These are phyloP conservation scores for Lentinula sp. DNA, from an alignment of 768 basidiomycete genomes.

Conservation along the genomic window DNA sequence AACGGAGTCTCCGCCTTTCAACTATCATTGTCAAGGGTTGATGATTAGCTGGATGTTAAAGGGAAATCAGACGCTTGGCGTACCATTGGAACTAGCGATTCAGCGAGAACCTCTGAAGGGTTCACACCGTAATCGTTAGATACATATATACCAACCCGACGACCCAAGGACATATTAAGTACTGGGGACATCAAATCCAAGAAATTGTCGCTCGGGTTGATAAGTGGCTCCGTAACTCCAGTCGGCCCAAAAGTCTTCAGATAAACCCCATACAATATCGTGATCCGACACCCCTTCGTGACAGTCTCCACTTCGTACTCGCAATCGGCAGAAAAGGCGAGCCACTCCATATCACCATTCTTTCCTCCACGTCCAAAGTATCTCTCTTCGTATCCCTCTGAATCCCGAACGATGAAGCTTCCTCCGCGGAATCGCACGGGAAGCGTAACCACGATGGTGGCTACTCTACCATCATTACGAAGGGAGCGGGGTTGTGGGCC, in stretches of 20 bases:
- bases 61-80: conserved; percentile 14
- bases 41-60: not conserved
- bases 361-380: conserved; percentile 60
- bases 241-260: conserved; percentile 61
- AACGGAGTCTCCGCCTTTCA: conserved; percentile 73
- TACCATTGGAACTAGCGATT: conserved; percentile 66
- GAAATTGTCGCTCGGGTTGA: conserved; percentile 69
- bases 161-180: conserved; percentile 65
- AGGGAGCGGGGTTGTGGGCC: conserved; percentile 45
- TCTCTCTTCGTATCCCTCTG: conserved; percentile 51
- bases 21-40: conserved; percentile 27
- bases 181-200: conserved; percentile 68
- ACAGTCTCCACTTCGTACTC: conserved; percentile 71
- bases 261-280: conserved; percentile 67
- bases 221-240: conserved; percentile 51
- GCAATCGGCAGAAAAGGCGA: conserved; percentile 69
- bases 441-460: conserved; percentile 68
- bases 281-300: conserved; percentile 62
- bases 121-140: conserved; percentile 64
- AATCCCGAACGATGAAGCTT: conserved; percentile 48
- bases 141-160: conserved; percentile 68
- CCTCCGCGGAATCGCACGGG: conserved; percentile 75
- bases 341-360: conserved; percentile 69
- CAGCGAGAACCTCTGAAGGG: conserved; percentile 64
- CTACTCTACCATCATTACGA: conserved; percentile 62